Conservation (phyloP, 352 stramenopile species). For the Phytophthora kernoviae region DNA sequence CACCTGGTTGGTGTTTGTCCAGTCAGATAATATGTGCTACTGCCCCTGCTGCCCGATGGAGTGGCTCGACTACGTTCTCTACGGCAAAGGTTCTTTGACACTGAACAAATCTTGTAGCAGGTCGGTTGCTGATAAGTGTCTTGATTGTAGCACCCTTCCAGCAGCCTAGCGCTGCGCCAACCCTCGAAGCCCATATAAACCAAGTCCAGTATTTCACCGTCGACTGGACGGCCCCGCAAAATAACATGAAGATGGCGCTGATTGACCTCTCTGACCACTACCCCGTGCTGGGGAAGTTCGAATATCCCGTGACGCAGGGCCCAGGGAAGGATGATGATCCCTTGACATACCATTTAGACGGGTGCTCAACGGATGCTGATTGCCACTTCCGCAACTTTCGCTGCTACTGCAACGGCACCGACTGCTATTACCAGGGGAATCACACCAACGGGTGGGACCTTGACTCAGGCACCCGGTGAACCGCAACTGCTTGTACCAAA, state of each 20-base stretch:
- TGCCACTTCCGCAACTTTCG: slow-evolving; percentile 72
- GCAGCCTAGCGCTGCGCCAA: slow-evolving; percentile 57
- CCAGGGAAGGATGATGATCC: slow-evolving; percentile 56
- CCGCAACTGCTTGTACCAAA: slow-evolving; percentile 75
- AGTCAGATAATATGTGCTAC: slow-evolving; percentile 65
- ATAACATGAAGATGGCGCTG: slow-evolving; percentile 57
- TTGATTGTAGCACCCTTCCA: slow-evolving; percentile 59
- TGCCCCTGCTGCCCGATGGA: slow-evolving; percentile 81
- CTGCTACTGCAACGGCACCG: slow-evolving; percentile 69
- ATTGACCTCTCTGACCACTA: slow-evolving; percentile 84
- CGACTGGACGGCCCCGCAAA: slow-evolving; percentile 67
- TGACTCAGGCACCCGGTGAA: slow-evolving; percentile 72
- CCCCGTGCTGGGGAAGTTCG: slow-evolving; percentile 69
- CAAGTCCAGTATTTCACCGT: slow-evolving; percentile 61
- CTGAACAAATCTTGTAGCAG: background rate
- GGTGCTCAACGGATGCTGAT: slow-evolving; percentile 73
- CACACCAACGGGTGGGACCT: slow-evolving; percentile 52
- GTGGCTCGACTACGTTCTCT: slow-evolving; percentile 87
- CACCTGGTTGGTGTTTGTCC: slow-evolving; percentile 40
- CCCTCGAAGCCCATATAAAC: slow-evolving; percentile 61
- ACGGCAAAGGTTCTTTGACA: slow-evolving; percentile 60
- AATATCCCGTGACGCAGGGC: slow-evolving; percentile 57
- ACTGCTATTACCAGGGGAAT: slow-evolving; percentile 74
- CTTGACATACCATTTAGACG: slow-evolving; percentile 68
- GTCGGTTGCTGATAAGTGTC: background rate